phyloP scores from a whole-genome alignment of 2,329 filamentous ascomycete species.

The Colletotrichum sp. region DNA sequence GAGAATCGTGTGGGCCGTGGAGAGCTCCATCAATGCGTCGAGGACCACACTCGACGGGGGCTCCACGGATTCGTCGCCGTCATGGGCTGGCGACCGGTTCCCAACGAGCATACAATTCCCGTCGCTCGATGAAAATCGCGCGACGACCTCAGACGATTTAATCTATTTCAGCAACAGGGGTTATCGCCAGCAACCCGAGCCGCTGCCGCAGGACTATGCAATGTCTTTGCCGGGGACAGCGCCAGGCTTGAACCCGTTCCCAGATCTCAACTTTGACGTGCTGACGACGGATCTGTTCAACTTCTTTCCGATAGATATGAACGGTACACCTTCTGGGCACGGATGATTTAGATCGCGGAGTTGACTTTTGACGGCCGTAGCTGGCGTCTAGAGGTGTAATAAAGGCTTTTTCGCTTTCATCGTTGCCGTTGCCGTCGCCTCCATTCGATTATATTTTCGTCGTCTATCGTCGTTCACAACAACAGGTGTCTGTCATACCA shows the following conservation, averaged over 20 bases:
- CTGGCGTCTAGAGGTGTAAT: background rate
- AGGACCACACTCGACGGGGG: background rate
- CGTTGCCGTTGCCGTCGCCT: too few relatives aligned
- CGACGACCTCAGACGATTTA: slow-evolving; percentile 19
- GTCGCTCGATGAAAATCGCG: slow-evolving; percentile 21
- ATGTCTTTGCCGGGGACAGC: background rate
- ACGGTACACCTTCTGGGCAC: background rate
- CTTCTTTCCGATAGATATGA: slow-evolving; percentile 25
- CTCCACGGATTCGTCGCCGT: slow-evolving; percentile 1
- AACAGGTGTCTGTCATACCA: background rate
- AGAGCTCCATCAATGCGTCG: slow-evolving; percentile 25
- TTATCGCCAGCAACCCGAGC: background rate
- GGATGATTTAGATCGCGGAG: background rate
- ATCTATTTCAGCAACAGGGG: slow-evolving; percentile 27
- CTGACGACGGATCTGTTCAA: slow-evolving; percentile 32
- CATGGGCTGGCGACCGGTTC: slow-evolving; percentile 5
- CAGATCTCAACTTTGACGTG: slow-evolving; percentile 27
- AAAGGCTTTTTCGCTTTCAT: background rate
- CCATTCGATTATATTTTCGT: too few relatives aligned
- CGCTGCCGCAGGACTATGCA: background rate
- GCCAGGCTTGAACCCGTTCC: background rate
- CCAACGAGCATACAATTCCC: slow-evolving; percentile 25
- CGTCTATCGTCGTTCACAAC: background rate
- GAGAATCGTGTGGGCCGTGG: slow-evolving; percentile 24
- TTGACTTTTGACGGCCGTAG: background rate